These are phyloP conservation scores for Saturnispora saitoi DNA, from an alignment of 805 yeast species.

Conservation along the genomic window DNA sequence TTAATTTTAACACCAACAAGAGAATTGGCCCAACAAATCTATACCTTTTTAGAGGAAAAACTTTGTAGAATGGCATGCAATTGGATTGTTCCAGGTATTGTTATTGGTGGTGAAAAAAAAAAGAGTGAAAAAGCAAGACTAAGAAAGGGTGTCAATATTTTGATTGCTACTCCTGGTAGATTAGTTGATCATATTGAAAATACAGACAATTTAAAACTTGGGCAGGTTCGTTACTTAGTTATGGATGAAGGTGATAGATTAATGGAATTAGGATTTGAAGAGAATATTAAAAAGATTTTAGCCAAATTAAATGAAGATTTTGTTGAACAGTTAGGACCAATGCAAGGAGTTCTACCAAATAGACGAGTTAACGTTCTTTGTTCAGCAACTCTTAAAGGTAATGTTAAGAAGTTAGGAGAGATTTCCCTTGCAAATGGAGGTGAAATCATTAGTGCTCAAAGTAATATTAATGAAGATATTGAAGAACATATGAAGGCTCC, in stretches of 20 bases:
- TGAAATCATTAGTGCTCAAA: conserved; percentile 43
- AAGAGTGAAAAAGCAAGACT: conserved; percentile 93
- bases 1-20: conserved; percentile 88
- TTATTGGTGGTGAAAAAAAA: conserved; percentile 97
- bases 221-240: conserved; percentile 77
- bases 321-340: conserved; percentile 33
- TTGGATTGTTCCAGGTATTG: conserved; percentile 88
- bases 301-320: conserved; percentile 42
- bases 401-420: conserved; percentile 74
- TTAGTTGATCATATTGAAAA: conserved; percentile 90
- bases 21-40: conserved; percentile 87
- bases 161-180: conserved; percentile 98
- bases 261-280: conserved; percentile 95
- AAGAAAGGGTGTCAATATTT: conserved; percentile 88
- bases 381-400: conserved; percentile 86
- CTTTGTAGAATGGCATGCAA: conserved; percentile 63
- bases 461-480: conserved; percentile 9
- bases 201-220: conserved; percentile 64
- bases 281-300: conserved; percentile 74
- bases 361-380: conserved; percentile 74
- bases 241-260: conserved; percentile 95
- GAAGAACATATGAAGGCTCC: conserved; percentile 52
- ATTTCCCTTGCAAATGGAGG: conserved; percentile 70
- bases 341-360: conserved; percentile 39
- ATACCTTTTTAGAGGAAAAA: conserved; percentile 59